Base-by-base conservation (phyloP, 176 grass and related monocot genomes). In the Aegilops longissima region DNA sequence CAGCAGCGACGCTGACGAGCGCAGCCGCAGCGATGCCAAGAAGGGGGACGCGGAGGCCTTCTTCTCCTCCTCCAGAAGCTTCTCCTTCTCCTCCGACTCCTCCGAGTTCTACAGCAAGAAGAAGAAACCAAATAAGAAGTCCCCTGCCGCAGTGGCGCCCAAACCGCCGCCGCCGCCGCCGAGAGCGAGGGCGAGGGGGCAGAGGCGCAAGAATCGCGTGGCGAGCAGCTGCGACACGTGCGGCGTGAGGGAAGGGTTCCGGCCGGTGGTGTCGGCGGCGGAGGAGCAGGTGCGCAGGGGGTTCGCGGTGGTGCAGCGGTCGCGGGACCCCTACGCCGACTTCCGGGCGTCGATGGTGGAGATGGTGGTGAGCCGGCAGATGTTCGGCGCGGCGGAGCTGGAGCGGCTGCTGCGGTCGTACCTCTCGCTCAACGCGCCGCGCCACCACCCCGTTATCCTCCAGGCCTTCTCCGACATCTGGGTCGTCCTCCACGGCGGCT, bases 381-480 rank as follows among this genome's bases (percentile, higher is more conserved):
- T 96, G 34, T 94, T 91, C 47, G 94, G 87, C 2, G 54, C 83
- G 25, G 83, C 80, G 69, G 97, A 99, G 62, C 85, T 99, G 92
- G 94, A 99, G 92, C 79, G 88, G 16, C 74, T 99, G 30, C 92
- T 98, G 49, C 94, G 92, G 13, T 99, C 92, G 11, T 99, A 99
- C 84, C 83, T 99, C 27, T 88, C 92, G 20, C 84, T 99, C 30
- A 99, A 99, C 79, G 90, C 92, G 27, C 79, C 85, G n/a, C 85
- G 90, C 36, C 97, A 96, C 80, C 97, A 94, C 73, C 90, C 97
- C 61, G 76, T 94, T 81, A 99, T 99, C 86, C 94, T 99, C 40
- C 97, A 96, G 82, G 94, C 97, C 4, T 99, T 99, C 91, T 96
- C 97, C 23, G 97, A 99, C 87, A 96, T 96, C 82, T 99, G 94